Conservation (phyloP, 1,284 basidiomycete genomes). For the Anthracocystis setariae region DNA sequence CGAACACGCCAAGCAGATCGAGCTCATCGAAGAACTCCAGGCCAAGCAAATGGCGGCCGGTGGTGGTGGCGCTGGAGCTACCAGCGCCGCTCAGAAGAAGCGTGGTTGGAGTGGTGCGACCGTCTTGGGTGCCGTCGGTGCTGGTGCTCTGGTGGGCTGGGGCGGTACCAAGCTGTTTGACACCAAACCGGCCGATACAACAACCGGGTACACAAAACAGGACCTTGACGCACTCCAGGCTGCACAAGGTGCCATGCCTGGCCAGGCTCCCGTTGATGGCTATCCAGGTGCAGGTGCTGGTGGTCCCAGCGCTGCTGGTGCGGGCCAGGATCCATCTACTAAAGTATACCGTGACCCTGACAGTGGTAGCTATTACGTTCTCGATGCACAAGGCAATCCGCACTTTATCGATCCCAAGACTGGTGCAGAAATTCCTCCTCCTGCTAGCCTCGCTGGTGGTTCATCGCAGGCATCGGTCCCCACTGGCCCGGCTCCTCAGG, state of each 20-base stretch:
- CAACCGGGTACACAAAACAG: slow-evolving; percentile 11
- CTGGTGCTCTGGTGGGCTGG: slow-evolving; percentile 10
- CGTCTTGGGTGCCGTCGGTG: not conserved
- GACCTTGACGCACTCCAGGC: slow-evolving; percentile 26
- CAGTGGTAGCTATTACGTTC: not conserved
- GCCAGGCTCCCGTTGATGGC: slow-evolving; percentile 16
- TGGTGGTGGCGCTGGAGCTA: not conserved
- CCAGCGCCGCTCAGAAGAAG: slow-evolving; percentile 7
- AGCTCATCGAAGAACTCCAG: slow-evolving; percentile 19
- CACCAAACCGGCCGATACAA: slow-evolving; percentile 34
- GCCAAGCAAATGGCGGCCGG: slow-evolving; percentile 15
- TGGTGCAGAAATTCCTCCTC: not conserved
- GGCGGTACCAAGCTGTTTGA: slow-evolving; percentile 23
- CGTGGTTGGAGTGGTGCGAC: slow-evolving; percentile 2
- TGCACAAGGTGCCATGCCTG: slow-evolving; percentile 20
- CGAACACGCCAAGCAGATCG: slow-evolving; percentile 13
- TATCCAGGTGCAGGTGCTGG: not conserved
- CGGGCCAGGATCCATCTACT: not conserved
- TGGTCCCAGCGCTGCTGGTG: not conserved
- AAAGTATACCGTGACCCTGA: not conserved
- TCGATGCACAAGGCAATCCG: not conserved
- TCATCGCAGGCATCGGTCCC: not conserved
- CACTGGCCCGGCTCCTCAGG: not conserved
- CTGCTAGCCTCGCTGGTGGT: not conserved
- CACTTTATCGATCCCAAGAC: not conserved